phyloP scores from a whole-genome alignment of 2,329 filamentous ascomycete genomes.

The Clarireedia monteithiana region DNA sequence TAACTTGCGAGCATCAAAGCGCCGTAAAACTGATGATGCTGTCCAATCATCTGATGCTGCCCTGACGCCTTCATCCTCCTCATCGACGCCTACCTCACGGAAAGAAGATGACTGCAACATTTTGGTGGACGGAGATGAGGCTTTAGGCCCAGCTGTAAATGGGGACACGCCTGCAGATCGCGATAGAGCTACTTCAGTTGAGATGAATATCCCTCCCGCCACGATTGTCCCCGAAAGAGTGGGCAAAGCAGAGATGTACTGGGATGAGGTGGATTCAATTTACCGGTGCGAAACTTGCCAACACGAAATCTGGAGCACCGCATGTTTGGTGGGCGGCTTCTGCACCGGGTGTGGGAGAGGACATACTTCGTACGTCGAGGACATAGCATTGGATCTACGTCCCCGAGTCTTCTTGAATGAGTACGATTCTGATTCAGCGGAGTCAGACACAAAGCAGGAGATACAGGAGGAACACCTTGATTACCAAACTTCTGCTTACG shows the following conservation, averaged over 20 bases:
- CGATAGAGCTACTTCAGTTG: not conserved
- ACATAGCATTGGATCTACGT: not conserved
- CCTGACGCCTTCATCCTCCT: not conserved
- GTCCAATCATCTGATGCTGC: not conserved
- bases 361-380: constrained; percentile 15
- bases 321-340: constrained; percentile 1
- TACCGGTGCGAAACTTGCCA: constrained; percentile 19
- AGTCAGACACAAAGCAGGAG: not conserved
- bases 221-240: not conserved
- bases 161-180: no score
- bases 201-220: not conserved
- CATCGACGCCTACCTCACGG: constrained; percentile 7
- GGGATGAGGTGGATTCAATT: constrained; percentile 15
- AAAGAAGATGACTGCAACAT: not conserved
- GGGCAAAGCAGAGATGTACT: not conserved
- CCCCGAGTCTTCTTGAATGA: constrained; percentile 10
- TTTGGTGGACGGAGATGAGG: no score
- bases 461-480: constrained; percentile 19
- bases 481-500: constrained; percentile 24
- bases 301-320: constrained; percentile 19
- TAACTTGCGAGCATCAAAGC: not conserved
- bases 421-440: constrained; percentile 9
- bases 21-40: not conserved
- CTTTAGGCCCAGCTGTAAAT: no score
- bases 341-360: constrained; percentile 16